phyloP scores from a whole-genome alignment of 805 yeast genomes.

The Wilhelminamyces savonicus region DNA sequence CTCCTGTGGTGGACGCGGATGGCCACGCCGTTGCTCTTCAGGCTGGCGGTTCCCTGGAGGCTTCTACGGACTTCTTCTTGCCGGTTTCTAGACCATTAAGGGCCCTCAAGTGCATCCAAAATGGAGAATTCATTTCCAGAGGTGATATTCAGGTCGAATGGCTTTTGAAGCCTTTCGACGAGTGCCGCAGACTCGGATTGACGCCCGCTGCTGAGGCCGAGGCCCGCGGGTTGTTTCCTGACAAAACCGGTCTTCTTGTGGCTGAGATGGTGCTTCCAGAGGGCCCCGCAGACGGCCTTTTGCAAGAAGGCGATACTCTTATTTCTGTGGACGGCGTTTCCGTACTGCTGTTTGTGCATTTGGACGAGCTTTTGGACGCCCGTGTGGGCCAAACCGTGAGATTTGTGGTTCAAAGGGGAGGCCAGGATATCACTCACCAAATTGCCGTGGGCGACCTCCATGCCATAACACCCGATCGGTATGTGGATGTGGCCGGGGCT shows the following conservation, averaged over 20 bases:
- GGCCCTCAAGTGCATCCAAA: constrained; percentile 71
- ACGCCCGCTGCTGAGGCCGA: constrained; percentile 64
- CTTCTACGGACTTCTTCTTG: constrained; percentile 87
- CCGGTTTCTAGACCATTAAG: constrained; percentile 81
- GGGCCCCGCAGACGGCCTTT: constrained; percentile 71
- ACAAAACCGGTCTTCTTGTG: constrained; percentile 71
- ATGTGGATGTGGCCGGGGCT: constrained; percentile 80
- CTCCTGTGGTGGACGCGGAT: constrained; percentile 88
- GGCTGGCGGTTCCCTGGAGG: constrained; percentile 90
- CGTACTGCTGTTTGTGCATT: constrained; percentile 65
- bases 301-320: constrained; percentile 83
- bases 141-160: constrained; percentile 93
- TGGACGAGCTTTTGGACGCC: constrained; percentile 78
- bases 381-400: constrained; percentile 54
- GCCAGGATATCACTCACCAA: constrained; percentile 43
- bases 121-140: constrained; percentile 56
- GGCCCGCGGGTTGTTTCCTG: constrained; percentile 67
- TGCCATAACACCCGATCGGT: constrained; percentile 74
- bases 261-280: constrained; percentile 77
- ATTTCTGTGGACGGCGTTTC: constrained; percentile 62
- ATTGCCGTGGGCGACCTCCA: constrained; percentile 72
- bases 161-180: constrained; percentile 82
- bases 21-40: constrained; percentile 88
- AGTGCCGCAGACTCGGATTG: constrained; percentile 82
- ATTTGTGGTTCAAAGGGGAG: constrained; percentile 61